These are phyloP conservation scores for Inonotus obliquus DNA, from an alignment of 1,284 basidiomycete genomes.

Conservation along the genomic window DNA sequence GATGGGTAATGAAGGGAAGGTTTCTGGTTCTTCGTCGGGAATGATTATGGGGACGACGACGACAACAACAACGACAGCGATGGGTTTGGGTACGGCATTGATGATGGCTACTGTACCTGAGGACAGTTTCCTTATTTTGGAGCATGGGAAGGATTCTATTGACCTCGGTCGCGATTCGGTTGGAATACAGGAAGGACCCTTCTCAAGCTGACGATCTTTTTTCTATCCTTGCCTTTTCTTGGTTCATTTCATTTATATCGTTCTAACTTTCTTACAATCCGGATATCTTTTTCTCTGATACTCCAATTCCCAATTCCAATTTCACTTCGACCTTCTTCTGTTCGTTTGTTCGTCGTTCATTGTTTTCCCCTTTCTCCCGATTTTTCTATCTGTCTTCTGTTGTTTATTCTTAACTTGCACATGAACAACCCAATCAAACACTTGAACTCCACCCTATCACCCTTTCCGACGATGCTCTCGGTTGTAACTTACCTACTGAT, in stretches of 20 bases:
- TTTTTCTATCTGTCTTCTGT: conserved; percentile 21
- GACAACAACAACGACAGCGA: conserved; percentile 36
- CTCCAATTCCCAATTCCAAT: too few relatives aligned
- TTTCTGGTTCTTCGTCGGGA: neutral
- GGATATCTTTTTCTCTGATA: neutral
- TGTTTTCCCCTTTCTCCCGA: conserved; percentile 3
- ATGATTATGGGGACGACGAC: too few relatives aligned
- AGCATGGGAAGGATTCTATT: conserved; percentile 50
- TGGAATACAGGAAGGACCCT: neutral
- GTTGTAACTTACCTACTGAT: conserved; percentile 7
- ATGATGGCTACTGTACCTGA: conserved; percentile 25
- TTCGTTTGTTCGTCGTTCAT: conserved; percentile 23
- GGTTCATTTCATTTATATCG: neutral
- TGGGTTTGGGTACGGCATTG: conserved; percentile 10
- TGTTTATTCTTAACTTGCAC: conserved; percentile 19
- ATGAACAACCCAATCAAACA: neutral
- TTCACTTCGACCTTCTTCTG: conserved; percentile 19
- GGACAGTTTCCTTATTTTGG: conserved; percentile 63
- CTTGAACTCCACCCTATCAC: neutral
- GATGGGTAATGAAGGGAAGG: neutral
- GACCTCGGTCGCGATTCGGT: conserved; percentile 47
- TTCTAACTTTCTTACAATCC: neutral
- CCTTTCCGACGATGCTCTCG: neutral
- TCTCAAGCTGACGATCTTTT: neutral
- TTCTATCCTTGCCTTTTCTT: neutral